Percentiles rank a stretch among this genome's conserved stretches.
Evolutionary conservation across 306 rosid genomes (phyloP).

Genomic region (Corylus avellana): DNA sequence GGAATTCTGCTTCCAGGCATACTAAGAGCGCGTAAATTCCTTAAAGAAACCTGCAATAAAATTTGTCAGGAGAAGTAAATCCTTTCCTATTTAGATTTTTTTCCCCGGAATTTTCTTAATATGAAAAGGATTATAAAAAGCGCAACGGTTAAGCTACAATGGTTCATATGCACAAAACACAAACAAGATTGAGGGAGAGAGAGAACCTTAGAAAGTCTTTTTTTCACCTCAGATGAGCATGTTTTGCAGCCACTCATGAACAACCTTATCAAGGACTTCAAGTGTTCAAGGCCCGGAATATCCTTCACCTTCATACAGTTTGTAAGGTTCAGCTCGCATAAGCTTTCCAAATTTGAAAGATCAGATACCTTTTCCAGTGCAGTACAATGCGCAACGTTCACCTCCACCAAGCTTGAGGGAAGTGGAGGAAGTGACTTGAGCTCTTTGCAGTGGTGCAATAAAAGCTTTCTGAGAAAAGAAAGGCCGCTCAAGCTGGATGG

Average conservation of each 20-base stretch:
- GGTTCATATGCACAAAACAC: too few relatives aligned
- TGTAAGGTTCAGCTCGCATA: slow-evolving; percentile 51
- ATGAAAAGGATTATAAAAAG: not conserved
- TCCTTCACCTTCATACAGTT: slow-evolving; percentile 54
- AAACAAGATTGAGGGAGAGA: not conserved
- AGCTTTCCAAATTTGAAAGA: slow-evolving; percentile 47
- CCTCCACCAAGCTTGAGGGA: slow-evolving; percentile 57
- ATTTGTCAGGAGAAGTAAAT: not conserved
- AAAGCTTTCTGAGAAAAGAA: slow-evolving; percentile 42
- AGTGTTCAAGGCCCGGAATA: slow-evolving; percentile 65
- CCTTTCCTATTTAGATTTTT: too few relatives aligned
- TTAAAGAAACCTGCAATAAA: slow-evolving; percentile 49
- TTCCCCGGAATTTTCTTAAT: not conserved
- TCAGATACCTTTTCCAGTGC: slow-evolving; percentile 47
- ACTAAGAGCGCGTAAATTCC: slow-evolving; percentile 51
- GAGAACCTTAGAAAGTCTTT: slow-evolving; percentile 59
- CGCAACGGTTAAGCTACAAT: too few relatives aligned
- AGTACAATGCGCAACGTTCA: slow-evolving; percentile 48
- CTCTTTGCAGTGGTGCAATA: slow-evolving; percentile 36
- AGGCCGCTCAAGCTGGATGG: slow-evolving; percentile 62
- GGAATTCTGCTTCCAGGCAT: slow-evolving; percentile 69
- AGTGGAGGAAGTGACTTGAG: slow-evolving; percentile 60
- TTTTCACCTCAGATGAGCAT: slow-evolving; percentile 40
- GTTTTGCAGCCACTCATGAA: slow-evolving; percentile 49
- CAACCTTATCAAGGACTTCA: slow-evolving; percentile 56